phyloP scores from a whole-genome alignment of 176 grass and related monocot species.

The Zizania latifolia region DNA sequence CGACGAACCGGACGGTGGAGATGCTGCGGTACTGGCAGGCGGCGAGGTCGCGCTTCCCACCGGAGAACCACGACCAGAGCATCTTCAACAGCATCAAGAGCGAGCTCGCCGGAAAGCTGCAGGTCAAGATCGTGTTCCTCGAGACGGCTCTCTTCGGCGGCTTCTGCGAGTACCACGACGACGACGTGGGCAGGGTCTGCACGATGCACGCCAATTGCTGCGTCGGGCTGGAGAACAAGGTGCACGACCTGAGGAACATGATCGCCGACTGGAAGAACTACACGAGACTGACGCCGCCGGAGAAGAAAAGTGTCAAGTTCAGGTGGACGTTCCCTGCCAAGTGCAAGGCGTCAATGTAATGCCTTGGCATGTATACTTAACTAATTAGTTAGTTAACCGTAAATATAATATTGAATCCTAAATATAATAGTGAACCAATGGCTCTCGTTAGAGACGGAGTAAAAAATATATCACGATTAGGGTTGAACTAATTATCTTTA shows the following conservation, averaged over 20 bases:
- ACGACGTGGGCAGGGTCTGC: constrained; percentile 22
- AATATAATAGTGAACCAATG: no score
- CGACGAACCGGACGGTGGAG: constrained; percentile 16
- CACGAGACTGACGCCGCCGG: background rate
- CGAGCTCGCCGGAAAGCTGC: background rate
- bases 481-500: no score
- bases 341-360: no score
- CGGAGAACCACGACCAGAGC: constrained; percentile 43
- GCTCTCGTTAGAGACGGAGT: no score
- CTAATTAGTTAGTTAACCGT: no score
- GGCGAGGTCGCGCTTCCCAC: constrained; percentile 14
- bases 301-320: background rate
- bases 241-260: constrained; percentile 36
- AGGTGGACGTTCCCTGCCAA: background rate
- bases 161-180: constrained; percentile 6
- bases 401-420: no score
- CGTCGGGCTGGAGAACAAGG: constrained; percentile 34
- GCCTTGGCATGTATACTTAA: no score
- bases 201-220: constrained; percentile 69
- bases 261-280: constrained; percentile 48
- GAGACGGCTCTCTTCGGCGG: background rate
- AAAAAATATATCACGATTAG: no score
- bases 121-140: background rate
- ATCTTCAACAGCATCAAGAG: constrained; percentile 13
- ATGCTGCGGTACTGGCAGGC: constrained; percentile 32